Evolutionary conservation across 495 filamentous ascomycete species (phyloP).

Genomic region (Clohesyomyces aquaticus): DNA sequence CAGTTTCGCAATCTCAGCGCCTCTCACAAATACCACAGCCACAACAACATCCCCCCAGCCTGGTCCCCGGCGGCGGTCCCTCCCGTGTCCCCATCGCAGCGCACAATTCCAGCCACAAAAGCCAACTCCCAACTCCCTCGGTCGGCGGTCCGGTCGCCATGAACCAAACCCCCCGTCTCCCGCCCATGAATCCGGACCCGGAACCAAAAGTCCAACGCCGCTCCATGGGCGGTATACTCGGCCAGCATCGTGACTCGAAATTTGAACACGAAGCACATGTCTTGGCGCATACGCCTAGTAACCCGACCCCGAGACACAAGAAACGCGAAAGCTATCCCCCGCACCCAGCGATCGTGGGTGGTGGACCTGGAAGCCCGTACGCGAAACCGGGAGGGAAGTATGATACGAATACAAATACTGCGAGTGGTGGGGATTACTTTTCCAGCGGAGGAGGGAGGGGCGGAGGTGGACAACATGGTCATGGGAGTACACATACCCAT

Average conservation of each 20-base stretch:
- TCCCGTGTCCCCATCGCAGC: background rate
- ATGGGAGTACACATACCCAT: too few species aligned
- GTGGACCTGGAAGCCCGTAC: constrained; percentile 28
- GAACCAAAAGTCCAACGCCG: constrained; percentile 18
- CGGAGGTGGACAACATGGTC: too few species aligned
- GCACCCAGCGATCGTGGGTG: constrained; percentile 35
- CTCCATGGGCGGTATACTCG: constrained; percentile 38
- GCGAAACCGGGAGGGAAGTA: constrained; percentile 1
- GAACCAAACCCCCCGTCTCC: constrained; percentile 23
- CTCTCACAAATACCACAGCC: too few species aligned
- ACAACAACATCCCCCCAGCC: background rate
- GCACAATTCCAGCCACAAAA: constrained; percentile 1
- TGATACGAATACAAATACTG: background rate
- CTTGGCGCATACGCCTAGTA: constrained; percentile 11
- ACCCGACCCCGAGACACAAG: background rate
- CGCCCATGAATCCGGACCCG: background rate
- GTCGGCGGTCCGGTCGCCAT: too few species aligned
- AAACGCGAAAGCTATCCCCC: constrained; percentile 34
- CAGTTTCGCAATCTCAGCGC: background rate
- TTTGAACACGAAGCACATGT: constrained; percentile 36
- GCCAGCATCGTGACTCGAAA: constrained; percentile 19
- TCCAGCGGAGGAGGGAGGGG: background rate
- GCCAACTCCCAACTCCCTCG: background rate
- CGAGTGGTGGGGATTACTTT: constrained; percentile 11
- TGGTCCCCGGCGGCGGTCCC: background rate